A percentile compares a stretch with the other conserved stretches of the same genome.
Evolutionary conservation across 176 grass and related monocot species (phyloP).

Genomic region (Canna indica): DNA sequence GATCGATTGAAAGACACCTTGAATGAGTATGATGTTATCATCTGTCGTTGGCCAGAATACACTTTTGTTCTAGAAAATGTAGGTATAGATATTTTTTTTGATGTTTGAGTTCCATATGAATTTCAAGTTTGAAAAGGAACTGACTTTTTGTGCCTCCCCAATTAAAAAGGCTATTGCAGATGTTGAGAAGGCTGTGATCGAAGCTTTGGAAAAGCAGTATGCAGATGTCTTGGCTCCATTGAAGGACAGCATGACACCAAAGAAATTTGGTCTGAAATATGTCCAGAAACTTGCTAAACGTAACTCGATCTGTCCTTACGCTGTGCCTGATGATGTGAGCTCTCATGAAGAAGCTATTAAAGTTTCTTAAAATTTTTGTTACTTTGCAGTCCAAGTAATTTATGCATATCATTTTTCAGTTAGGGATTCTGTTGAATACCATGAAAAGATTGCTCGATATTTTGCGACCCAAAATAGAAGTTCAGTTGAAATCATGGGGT

Average conservation of each 20-base stretch:
- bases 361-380: background rate
- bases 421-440: constrained; percentile 94
- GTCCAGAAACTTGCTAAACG: constrained; percentile 90
- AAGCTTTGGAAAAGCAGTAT: constrained; percentile 84
- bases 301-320: constrained; percentile 66
- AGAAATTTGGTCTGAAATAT: constrained; percentile 94
- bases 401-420: constrained; percentile 38
- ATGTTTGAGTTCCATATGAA: constrained; percentile 12
- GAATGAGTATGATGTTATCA: constrained; percentile 91
- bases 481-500: constrained; percentile 87
- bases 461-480: constrained; percentile 66
- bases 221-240: constrained; percentile 77
- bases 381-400: background rate
- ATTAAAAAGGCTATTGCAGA: constrained; percentile 88
- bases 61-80: constrained; percentile 92
- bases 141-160: constrained; percentile 26
- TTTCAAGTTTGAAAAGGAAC: background rate
- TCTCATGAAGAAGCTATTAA: constrained; percentile 14
- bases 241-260: constrained; percentile 78
- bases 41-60: constrained; percentile 97
- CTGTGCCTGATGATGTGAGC: constrained; percentile 77
- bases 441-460: constrained; percentile 91
- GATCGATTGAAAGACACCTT: constrained; percentile 68
- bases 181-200: constrained; percentile 85
- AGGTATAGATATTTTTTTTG: constrained; percentile 25